Evolutionary conservation across 768 basidiomycete species (phyloP), one percentile per base, ranked within the genome.

Genomic region (Cystobasidium tubakii): DNA sequence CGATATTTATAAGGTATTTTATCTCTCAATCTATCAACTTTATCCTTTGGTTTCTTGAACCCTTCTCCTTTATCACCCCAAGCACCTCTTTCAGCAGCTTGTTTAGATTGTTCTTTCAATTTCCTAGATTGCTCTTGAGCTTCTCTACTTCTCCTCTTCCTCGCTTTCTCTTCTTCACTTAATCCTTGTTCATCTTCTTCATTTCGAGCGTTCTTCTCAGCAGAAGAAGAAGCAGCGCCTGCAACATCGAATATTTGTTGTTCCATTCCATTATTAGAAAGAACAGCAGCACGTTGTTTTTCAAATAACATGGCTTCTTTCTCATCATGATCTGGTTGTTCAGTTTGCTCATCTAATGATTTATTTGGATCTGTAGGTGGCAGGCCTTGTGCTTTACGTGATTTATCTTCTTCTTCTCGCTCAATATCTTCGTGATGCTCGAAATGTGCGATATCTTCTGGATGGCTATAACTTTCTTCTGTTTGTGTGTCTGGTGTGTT

Each of bases 401-500:
- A 92, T 29, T 88, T 86, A 78, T 89, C 88, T 27, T 88, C 89
- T 82, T 98, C 95, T 76, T 87, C 82, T 10, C 80, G 85, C 79
- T 98, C 95, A 74, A 98, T 97, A 2, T 82, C 78, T 77, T 90
- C 90, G 80, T 98, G 95, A 66, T 91, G 87, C 31, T 87, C 85
- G 79, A 98, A 98, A 80, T 99, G 95, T 78, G 94, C 93, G 57
- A 84, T 82, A 78, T 82, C 81, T 82, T 98, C 96, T 0, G 92
- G 89, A 81, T 99, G 96, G 74, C 80, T 89, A 82, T 98, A 99
- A 0, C 93, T 86, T 77, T 92, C 91, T 80, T 97, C 94, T 0
- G 92, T 93, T 81, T 98, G 96, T 0, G 95, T 98, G 80, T 98
- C 96, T 0, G 93, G 94, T 42, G 95, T 97, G 33, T 88, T 89